These are phyloP conservation scores for Warburgia ugandensis DNA, from an alignment of 164 flowering plant genomes.

Conservation along the genomic window DNA sequence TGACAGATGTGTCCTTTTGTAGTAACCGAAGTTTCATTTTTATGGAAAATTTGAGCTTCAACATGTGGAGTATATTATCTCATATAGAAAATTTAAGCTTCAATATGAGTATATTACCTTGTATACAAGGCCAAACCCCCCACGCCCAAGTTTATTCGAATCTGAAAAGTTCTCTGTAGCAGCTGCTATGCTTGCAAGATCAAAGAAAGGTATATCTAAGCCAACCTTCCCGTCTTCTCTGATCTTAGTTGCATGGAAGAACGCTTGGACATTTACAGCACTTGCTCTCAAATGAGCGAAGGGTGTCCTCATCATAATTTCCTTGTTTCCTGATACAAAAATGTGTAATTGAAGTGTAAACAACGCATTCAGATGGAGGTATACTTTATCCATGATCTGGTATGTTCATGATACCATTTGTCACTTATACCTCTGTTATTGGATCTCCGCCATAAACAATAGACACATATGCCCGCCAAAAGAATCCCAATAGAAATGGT, in stretches of 20 bases:
- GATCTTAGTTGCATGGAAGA: background rate
- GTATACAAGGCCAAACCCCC: constrained; percentile 7
- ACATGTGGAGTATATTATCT: background rate
- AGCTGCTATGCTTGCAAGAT: background rate
- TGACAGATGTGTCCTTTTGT: background rate
- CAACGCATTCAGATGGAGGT: background rate
- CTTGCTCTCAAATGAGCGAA: background rate
- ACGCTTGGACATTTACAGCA: background rate
- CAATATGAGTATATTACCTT: background rate
- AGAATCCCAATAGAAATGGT: too few species aligned
- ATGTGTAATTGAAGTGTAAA: background rate
- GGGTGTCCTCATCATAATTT: background rate
- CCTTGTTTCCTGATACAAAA: background rate
- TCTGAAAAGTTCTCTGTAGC: constrained; percentile 5
- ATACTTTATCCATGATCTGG: background rate
- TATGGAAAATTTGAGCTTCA: too few species aligned
- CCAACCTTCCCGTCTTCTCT: background rate
- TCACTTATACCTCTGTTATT: too few species aligned
- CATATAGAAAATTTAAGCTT: background rate
- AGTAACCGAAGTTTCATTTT: too few species aligned
- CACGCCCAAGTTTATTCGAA: constrained; percentile 6
- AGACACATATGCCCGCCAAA: too few species aligned
- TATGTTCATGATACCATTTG: too few species aligned
- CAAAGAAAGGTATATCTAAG: constrained; percentile 9
- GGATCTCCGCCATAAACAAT: too few species aligned